phyloP scores from a whole-genome alignment of 2,329 filamentous ascomycete genomes.

The Epichloe typhina region DNA sequence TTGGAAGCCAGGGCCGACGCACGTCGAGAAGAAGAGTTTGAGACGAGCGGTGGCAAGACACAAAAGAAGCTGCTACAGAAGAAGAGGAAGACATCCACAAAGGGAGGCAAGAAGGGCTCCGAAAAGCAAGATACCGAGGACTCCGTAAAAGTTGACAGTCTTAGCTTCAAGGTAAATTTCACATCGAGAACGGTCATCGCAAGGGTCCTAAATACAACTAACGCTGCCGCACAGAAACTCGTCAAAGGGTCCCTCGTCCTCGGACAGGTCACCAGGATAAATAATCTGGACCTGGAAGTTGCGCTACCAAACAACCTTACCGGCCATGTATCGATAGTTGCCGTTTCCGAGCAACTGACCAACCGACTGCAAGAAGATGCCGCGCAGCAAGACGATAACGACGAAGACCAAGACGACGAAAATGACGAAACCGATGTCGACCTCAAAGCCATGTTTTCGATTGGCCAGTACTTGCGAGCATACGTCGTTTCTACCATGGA shows the following conservation, averaged over 20 bases:
- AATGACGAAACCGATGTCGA: conserved; percentile 49
- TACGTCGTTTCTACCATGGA: conserved; percentile 69
- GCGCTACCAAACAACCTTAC: conserved; percentile 85
- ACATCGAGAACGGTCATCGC: not conserved
- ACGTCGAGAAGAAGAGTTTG: conserved; percentile 67
- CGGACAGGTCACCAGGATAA: conserved; percentile 74
- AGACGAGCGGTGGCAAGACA: conserved; percentile 29
- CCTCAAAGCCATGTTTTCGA: conserved; percentile 58
- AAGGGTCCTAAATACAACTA: conserved; percentile 9
- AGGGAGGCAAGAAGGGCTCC: conserved; percentile 37
- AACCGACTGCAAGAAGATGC: conserved; percentile 59
- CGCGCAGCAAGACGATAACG: conserved; percentile 39
- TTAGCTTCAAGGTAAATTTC: conserved; percentile 69
- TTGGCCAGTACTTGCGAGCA: conserved; percentile 81
- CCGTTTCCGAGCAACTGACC: conserved; percentile 72
- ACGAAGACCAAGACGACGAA: conserved; percentile 23
- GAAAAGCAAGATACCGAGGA: conserved; percentile 33
- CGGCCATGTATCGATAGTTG: conserved; percentile 82
- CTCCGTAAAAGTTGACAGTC: conserved; percentile 62
- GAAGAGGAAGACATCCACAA: conserved; percentile 41
- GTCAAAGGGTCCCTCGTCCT: conserved; percentile 77
- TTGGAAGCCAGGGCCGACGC: conserved; percentile 88
- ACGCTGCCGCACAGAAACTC: conserved; percentile 46
- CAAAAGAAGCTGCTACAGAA: conserved; percentile 34
- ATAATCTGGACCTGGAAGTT: conserved; percentile 62